Conservation (phyloP, 1,139 yeast species). For the Taphrina pruni region DNA sequence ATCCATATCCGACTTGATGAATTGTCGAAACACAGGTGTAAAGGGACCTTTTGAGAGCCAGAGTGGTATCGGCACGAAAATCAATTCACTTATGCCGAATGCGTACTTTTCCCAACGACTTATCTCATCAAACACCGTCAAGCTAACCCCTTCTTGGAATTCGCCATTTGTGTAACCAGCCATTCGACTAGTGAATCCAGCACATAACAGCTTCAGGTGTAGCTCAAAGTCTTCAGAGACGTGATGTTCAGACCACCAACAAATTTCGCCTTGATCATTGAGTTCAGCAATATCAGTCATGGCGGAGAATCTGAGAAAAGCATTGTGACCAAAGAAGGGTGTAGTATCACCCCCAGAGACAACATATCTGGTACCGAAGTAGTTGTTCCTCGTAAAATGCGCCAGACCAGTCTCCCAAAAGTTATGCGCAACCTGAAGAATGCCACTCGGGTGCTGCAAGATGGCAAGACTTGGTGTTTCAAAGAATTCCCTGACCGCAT, state of each 20-base stretch:
- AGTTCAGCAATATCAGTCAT: conserved; percentile 42
- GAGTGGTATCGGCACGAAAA: conserved; percentile 41
- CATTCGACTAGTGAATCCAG: conserved; percentile 42
- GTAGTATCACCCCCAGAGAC: conserved; percentile 45
- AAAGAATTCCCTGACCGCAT: conserved; percentile 45
- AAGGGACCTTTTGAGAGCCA: conserved; percentile 42
- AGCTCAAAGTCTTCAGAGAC: conserved; percentile 45
- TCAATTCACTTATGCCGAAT: conserved; percentile 43
- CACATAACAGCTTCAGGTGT: conserved; percentile 43
- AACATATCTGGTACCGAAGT: conserved; percentile 44
- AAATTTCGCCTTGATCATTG: conserved; percentile 41
- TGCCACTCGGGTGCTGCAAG: conserved; percentile 44
- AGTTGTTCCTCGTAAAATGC: conserved; percentile 44
- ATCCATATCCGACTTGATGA: conserved; percentile 41
- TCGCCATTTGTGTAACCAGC: conserved; percentile 41
- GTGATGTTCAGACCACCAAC: conserved; percentile 45
- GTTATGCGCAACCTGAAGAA: conserved; percentile 43
- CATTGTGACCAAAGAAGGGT: conserved; percentile 45
- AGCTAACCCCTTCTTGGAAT: conserved; percentile 44
- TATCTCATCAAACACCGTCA: conserved; percentile 44
- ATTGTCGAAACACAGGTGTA: conserved; percentile 44
- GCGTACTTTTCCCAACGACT: conserved; percentile 46
- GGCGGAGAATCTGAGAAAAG: conserved; percentile 45
- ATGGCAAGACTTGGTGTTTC: conserved; percentile 45
- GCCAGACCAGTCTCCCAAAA: conserved; percentile 45